Evolutionary conservation across 352 stramenopile genomes (phyloP), one percentile per base, ranked within the genome.

Genomic region (Phytophthora ramorum): DNA sequence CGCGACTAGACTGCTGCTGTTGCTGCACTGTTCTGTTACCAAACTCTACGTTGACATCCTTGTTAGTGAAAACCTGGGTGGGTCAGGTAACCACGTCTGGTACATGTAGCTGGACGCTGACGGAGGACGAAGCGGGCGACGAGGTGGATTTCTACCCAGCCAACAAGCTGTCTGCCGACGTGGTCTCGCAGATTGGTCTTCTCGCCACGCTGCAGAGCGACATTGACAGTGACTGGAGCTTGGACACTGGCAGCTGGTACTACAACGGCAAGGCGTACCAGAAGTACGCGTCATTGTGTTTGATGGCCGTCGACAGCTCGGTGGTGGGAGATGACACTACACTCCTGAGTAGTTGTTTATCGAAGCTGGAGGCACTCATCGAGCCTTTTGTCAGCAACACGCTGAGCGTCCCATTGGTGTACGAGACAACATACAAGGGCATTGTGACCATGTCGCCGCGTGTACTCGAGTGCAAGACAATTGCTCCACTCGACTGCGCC

Each of bases 281-380:
- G 66, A 93, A 93, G 73, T 92, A 92, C 57, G 85, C 85, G 12
- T 91, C 85, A 19, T 66, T 93, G 26, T 93, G 85, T 37, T 69
- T 93, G 40, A 89, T 93, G 75, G 82, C 82, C 0, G 76, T 76
- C 6, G 81, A 93, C 38, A 62, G 34, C 9, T 67, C 71, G 5
- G 47, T 93, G 20, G 70, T 90, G 24, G 79, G 79, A 20, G 61
- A 66, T 12, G 83, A 91, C 65, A 79, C 73, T 45, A 76, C 72
- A 4, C 66, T 90, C 19, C 51, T 89, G 0, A 61, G 38, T 13
- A 83, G 22, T 19, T 93, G 85, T 46, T 38, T 90, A 19, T 62
- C 71, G 30, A 93, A 93, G 72, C 70, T 93, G 3, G 70, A 89
- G 45, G 30, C 37, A 0, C 43, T 92, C 13, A 43, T 94, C 14